Percentiles rank a stretch among this genome's conserved stretches.
phyloP scores from a whole-genome alignment of 129 eudicot genomes.

The sunflower (Helianthus annuus) region HanXRQr2.0-SUNRISE NC_035437.2:172655902-172656401 shows the following conservation, averaged over 20 bases:
- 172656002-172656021: no score
- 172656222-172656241: slow-evolving; percentile 79
- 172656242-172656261: slow-evolving; percentile 66
- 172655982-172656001: no score
- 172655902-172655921: no score
- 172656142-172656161: slow-evolving; percentile 13
- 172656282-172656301: slow-evolving; percentile 72
- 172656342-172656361: not conserved
- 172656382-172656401: not conserved
- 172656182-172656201: slow-evolving; percentile 91
- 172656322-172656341: slow-evolving; percentile 76
- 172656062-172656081: no score
- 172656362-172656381: not conserved
- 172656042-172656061: no score
- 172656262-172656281: slow-evolving; percentile 97
- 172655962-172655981: no score
- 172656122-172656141: not conserved
- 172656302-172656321: slow-evolving; percentile 90
- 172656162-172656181: slow-evolving; percentile 58
- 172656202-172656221: slow-evolving; percentile 99
- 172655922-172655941: no score
- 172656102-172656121: not conserved
- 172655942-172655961: no score
- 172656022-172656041: no score
- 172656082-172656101: no score